Percentiles rank a stretch among this genome's conserved stretches.
These are phyloP conservation scores for Picea sitchensis DNA, from an alignment of 75 land plant genomes.

Conservation along the genomic window DNA sequence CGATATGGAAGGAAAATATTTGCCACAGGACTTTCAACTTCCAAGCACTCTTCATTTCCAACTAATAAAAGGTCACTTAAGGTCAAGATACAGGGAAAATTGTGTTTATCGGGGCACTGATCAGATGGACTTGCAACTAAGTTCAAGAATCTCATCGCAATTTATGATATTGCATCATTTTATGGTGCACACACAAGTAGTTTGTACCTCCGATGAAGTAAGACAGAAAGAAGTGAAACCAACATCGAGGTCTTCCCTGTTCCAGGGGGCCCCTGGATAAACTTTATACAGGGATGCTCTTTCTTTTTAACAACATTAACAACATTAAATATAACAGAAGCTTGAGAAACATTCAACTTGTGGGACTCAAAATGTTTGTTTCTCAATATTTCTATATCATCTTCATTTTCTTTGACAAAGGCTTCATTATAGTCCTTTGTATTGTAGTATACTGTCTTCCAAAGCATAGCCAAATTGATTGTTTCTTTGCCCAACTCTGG, in stretches of 20 bases:
- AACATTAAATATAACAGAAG: conserved; percentile 28
- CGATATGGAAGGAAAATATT: no score
- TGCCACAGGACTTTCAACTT: no score
- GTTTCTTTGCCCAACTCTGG: background rate
- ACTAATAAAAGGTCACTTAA: conserved; percentile 26
- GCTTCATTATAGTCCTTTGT: background rate
- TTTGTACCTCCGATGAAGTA: conserved; percentile 21
- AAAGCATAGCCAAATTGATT: conserved; percentile 17
- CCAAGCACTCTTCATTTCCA: no score
- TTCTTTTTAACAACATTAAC: conserved; percentile 13
- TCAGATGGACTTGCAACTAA: conserved; percentile 13
- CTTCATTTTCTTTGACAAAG: background rate
- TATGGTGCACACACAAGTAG: conserved; percentile 70
- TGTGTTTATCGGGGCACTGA: background rate
- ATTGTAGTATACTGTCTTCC: conserved; percentile 15
- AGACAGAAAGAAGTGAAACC: conserved; percentile 33
- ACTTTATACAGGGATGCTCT: conserved; percentile 25
- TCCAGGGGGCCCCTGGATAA: conserved; percentile 83
- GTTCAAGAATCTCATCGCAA: conserved; percentile 28
- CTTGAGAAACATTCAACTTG: conserved; percentile 52
- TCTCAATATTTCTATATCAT: background rate
- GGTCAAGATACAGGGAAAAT: background rate
- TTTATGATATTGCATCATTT: conserved; percentile 54
- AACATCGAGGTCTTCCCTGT: conserved; percentile 75
- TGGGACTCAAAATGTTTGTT: background rate